phyloP scores from a whole-genome alignment of 805 yeast genomes.

The Yarrowia hollandica region DNA sequence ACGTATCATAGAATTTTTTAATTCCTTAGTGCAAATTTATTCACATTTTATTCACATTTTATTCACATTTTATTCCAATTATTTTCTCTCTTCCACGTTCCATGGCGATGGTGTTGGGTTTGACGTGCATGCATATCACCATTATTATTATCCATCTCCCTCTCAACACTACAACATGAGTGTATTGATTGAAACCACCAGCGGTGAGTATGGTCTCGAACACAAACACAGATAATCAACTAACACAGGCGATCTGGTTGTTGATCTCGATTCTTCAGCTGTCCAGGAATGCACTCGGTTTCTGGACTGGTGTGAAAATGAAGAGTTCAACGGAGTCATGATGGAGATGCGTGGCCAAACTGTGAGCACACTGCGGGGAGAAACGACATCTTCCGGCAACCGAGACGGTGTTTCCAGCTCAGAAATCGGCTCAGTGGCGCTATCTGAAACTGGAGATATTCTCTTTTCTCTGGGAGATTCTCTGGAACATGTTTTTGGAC shows the following conservation, averaged over 20 bases:
- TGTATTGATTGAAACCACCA: conserved; percentile 24
- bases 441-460: neutral
- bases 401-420: neutral
- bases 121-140: neutral
- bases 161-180: neutral
- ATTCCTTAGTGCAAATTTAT: too few species aligned
- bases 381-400: neutral
- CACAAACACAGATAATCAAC: neutral
- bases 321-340: conserved; percentile 25
- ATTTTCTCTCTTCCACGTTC: neutral
- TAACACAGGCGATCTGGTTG: conserved; percentile 27
- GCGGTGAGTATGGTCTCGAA: neutral
- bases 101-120: conserved; percentile 11
- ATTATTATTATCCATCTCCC: neutral
- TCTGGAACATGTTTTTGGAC: conserved; percentile 78
- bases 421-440: neutral
- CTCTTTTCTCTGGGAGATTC: conserved; percentile 54
- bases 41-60: too few species aligned
- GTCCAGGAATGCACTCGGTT: conserved; percentile 6
- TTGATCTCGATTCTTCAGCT: conserved; percentile 6
- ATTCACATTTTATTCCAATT: neutral
- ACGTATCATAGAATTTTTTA: too few species aligned
- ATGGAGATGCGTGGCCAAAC: neutral
- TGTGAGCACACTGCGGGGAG: neutral
- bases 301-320: conserved; percentile 11